Percentiles rank a stretch among this genome's conserved stretches.
These are phyloP conservation scores for Microstegium vimineum DNA, from an alignment of 176 grass and related monocot species.

Conservation along the genomic window DNA sequence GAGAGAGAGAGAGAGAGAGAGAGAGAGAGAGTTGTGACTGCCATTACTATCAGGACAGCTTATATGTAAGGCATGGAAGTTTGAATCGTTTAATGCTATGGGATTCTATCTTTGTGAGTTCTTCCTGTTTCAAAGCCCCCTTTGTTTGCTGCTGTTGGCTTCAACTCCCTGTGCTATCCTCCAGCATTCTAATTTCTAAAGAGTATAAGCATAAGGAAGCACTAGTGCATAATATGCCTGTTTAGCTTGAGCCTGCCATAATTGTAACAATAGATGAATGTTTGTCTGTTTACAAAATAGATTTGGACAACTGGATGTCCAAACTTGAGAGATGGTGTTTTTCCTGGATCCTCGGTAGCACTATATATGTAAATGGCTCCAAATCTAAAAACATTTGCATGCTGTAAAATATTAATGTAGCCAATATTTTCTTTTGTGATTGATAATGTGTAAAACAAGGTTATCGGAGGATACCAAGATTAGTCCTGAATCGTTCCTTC, in stretches of 20 bases:
- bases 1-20: no score
- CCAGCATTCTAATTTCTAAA: not conserved
- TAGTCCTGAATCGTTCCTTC: not conserved
- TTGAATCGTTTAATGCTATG: not conserved
- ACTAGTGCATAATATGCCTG: not conserved
- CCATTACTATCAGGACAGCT: not conserved
- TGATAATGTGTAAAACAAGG: not conserved
- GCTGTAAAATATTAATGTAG: not conserved
- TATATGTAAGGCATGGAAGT: not conserved
- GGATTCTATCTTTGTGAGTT: not conserved
- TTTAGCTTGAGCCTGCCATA: not conserved
- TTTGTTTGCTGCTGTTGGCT: not conserved
- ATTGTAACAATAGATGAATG: not conserved
- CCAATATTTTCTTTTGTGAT: not conserved
- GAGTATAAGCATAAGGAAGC: not conserved
- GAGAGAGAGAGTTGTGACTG: not conserved
- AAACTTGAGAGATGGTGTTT: not conserved
- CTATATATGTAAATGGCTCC: not conserved
- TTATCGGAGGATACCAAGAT: not conserved
- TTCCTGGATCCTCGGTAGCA: not conserved
- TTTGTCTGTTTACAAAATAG: not conserved
- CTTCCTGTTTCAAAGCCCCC: not conserved
- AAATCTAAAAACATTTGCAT: not conserved
- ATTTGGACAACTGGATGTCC: not conserved
- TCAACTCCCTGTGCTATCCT: not conserved